These are phyloP conservation scores for Arabidopsis suecica DNA, from an alignment of 345 rosid species.

Conservation along the genomic window DNA sequence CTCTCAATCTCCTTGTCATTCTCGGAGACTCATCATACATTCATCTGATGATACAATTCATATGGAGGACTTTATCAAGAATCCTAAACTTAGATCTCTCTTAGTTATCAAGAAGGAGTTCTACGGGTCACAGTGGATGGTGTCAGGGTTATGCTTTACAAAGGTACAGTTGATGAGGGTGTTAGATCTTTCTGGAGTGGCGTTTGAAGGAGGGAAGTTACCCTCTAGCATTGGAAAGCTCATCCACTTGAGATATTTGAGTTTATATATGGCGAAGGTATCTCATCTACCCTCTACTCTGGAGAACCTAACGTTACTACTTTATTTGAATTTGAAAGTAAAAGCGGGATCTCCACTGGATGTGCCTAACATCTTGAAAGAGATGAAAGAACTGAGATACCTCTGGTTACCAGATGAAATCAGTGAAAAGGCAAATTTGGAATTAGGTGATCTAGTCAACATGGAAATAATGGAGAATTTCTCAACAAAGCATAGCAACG, in stretches of 20 bases:
- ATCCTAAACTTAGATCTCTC: background rate
- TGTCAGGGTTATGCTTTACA: slow-evolving; percentile 9
- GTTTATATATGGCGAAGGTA: background rate
- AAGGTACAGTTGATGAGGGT: background rate
- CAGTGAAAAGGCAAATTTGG: background rate
- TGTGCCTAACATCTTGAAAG: slow-evolving; percentile 14
- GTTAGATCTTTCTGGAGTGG: background rate
- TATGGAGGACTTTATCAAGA: no score
- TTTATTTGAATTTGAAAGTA: slow-evolving; percentile 14
- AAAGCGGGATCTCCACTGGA: background rate
- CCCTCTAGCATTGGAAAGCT: slow-evolving; percentile 44
- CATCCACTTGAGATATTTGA: slow-evolving; percentile 43
- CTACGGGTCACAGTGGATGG: background rate
- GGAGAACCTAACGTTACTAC: slow-evolving; percentile 10
- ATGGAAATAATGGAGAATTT: background rate
- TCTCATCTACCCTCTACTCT: slow-evolving; percentile 26
- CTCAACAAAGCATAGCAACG: background rate
- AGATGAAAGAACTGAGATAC: slow-evolving; percentile 22
- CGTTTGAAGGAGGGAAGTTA: slow-evolving; percentile 12
- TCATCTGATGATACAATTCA: background rate
- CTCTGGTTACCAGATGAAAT: background rate
- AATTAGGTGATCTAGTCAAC: slow-evolving; percentile 9
- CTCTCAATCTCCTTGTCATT: background rate
- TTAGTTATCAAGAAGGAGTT: no score
- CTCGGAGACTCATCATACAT: slow-evolving; percentile 8